Conservation (phyloP, 225 moss, liverwort and hornwort species). For the Ulota crispa region DNA sequence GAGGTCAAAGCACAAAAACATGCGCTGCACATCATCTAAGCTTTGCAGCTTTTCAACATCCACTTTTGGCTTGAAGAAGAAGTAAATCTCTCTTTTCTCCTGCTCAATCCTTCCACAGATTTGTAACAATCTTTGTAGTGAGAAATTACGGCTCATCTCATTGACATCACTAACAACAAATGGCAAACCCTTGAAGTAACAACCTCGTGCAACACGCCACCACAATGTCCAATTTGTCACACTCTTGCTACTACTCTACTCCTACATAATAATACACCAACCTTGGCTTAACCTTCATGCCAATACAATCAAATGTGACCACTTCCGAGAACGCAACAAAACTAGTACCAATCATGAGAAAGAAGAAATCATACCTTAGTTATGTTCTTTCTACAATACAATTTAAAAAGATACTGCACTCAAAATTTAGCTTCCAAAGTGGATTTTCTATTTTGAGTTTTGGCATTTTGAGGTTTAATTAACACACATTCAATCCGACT, state of each 20-base stretch:
- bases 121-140: not conserved
- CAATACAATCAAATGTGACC: too few species aligned
- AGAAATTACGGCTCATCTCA: not conserved
- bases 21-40: conserved; percentile 59
- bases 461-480: too few species aligned
- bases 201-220: not conserved
- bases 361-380: too few species aligned
- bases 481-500: not conserved
- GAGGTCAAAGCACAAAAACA: conserved; percentile 60
- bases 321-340: too few species aligned
- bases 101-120: not conserved
- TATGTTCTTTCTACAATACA: too few species aligned
- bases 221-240: not conserved
- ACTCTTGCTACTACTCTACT: not conserved
- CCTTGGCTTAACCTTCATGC: not conserved
- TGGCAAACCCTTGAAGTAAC: not conserved
- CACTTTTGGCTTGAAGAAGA: conserved; percentile 65
- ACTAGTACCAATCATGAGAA: too few species aligned
- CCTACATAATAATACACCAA: not conserved
- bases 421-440: too few species aligned
- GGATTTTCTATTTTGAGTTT: too few species aligned
- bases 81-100: conserved; percentile 77
- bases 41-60: conserved; percentile 50
- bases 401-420: too few species aligned
- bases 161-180: not conserved